Evolutionary conservation across 768 basidiomycete genomes (phyloP).

Genomic region (Daedaleopsis nitida): DNA sequence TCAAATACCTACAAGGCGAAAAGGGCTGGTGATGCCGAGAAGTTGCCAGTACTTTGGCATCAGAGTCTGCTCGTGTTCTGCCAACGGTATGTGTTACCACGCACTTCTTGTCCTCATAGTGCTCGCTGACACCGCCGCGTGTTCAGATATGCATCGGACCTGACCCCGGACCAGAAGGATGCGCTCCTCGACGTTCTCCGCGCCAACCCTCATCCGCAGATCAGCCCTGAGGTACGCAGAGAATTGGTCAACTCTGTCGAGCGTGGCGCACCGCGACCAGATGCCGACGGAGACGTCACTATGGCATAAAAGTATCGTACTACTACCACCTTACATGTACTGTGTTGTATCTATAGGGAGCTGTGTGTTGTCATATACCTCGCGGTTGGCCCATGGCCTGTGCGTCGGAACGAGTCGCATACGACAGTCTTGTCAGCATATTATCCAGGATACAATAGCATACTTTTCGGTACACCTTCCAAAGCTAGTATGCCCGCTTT

Average conservation of each 20-base stretch:
- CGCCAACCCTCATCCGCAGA: constrained; percentile 83
- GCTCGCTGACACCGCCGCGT: too few relatives aligned
- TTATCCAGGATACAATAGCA: background rate
- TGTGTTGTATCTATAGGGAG: too few relatives aligned
- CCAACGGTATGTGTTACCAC: constrained; percentile 63
- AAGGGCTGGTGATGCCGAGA: constrained; percentile 67
- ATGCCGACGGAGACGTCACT: constrained; percentile 56
- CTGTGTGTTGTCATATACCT: too few relatives aligned
- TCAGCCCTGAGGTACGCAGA: constrained; percentile 85
- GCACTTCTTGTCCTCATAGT: background rate
- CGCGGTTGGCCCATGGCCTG: background rate
- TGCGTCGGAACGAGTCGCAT: background rate
- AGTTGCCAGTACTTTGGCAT: constrained; percentile 97
- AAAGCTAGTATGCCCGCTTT: constrained; percentile 14
- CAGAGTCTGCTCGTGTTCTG: constrained; percentile 93
- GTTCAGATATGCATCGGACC: constrained; percentile 84
- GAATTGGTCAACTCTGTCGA: constrained; percentile 88
- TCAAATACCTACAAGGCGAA: constrained; percentile 87
- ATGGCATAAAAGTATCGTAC: constrained; percentile 19
- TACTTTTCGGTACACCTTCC: background rate
- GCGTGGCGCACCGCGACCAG: constrained; percentile 75
- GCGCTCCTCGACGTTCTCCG: constrained; percentile 93
- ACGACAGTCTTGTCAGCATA: too few relatives aligned
- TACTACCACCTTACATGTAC: too few relatives aligned
- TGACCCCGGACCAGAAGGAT: constrained; percentile 97